These are phyloP conservation scores for Cryptosporidium sp. DNA, from an alignment of 169 alveolate genomes.

Conservation along the genomic window DNA sequence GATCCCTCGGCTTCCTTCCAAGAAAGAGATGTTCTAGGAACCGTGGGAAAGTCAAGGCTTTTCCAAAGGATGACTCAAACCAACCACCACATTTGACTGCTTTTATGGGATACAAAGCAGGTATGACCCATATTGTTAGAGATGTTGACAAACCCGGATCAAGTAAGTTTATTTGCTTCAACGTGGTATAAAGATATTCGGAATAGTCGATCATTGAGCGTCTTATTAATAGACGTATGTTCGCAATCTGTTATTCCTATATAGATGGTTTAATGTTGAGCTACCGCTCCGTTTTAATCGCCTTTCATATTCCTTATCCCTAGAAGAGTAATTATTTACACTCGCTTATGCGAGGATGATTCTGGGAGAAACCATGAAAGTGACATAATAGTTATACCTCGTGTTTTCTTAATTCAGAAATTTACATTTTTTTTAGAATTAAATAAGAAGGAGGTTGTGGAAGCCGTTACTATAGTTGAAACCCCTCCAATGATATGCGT, in stretches of 20 bases:
- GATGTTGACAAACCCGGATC: constrained; percentile 98
- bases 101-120: constrained; percentile 99
- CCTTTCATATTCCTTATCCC: constrained; percentile 78
- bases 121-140: constrained; percentile 99
- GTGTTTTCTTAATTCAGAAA: background rate
- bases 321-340: constrained; percentile 66
- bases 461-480: constrained; percentile 99
- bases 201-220: constrained; percentile 37
- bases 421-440: constrained; percentile 80
- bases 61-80: constrained; percentile 97
- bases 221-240: constrained; percentile 49
- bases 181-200: constrained; percentile 25
- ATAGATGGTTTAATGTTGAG: constrained; percentile 53
- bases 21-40: constrained; percentile 93
- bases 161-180: constrained; percentile 70
- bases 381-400: constrained; percentile 23
- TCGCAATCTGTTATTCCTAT: constrained; percentile 20
- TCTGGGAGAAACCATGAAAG: constrained; percentile 82
- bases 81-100: constrained; percentile 98
- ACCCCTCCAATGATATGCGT: constrained; percentile 99
- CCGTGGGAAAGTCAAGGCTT: constrained; percentile 92
- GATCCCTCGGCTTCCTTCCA: constrained; percentile 99
- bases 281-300: constrained; percentile 46
- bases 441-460: constrained; percentile 99
- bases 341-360: constrained; percentile 69